Evolutionary conservation across 257 asterid genomes (phyloP).

Genomic region (Phtheirospermum japonicum): DNA sequence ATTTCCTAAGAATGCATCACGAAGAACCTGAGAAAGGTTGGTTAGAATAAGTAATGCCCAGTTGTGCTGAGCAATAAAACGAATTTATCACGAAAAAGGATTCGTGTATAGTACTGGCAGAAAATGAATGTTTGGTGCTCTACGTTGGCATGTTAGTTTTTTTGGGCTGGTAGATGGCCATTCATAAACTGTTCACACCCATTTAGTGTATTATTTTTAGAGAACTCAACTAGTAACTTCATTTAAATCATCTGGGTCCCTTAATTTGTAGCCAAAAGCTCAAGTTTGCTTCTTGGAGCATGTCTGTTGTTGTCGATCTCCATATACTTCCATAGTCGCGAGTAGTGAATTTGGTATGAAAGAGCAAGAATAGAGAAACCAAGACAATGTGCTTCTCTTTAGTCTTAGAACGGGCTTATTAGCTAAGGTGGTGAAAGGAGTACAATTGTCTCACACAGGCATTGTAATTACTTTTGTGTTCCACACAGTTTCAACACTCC

Average conservation of each 20-base stretch:
- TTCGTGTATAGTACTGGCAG: not conserved
- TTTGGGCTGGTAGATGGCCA: not conserved
- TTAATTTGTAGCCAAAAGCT: constrained; percentile 14
- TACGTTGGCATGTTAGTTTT: constrained; percentile 8
- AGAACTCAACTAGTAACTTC: constrained; percentile 3
- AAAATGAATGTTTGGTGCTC: not conserved
- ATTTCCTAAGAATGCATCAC: constrained; percentile 7
- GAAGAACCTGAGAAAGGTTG: constrained; percentile 19
- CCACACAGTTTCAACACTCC: constrained; percentile 9
- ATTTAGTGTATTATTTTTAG: constrained; percentile 1
- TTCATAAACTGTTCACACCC: not conserved
- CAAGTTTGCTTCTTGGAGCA: constrained; percentile 11
- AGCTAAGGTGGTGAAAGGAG: constrained; percentile 14
- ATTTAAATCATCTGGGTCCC: constrained; percentile 7
- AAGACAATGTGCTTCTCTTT: not conserved
- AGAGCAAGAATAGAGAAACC: constrained; percentile 8
- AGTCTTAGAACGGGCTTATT: constrained; percentile 13
- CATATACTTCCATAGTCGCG: not conserved
- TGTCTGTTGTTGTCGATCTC: not conserved
- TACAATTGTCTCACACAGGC: not conserved
- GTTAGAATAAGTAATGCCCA: not conserved
- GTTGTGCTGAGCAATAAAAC: constrained; percentile 11
- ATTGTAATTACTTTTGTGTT: not conserved
- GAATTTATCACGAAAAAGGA: constrained; percentile 14
- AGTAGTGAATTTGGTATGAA: not conserved